Evolutionary conservation across 2,329 filamentous ascomycete species (phyloP).

Genomic region (Daldinia sp.): DNA sequence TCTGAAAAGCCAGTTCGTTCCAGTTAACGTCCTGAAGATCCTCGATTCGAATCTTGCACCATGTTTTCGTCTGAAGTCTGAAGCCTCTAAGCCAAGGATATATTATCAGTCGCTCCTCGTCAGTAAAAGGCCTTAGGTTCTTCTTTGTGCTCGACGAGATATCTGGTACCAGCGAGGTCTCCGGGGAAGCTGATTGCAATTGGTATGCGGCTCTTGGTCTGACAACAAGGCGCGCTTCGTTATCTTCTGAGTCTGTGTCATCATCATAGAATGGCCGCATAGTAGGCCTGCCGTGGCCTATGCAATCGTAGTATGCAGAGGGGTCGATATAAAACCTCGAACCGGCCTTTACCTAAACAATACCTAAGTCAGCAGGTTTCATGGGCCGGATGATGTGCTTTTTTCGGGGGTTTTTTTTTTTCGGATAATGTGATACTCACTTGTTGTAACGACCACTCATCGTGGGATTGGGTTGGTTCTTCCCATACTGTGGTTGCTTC

Average conservation of each 20-base stretch:
- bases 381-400: too few species aligned
- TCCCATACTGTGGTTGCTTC: constrained; percentile 43
- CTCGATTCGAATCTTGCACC: constrained; percentile 42
- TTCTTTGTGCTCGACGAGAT: constrained; percentile 35
- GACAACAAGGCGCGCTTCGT: neutral
- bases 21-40: constrained; percentile 45
- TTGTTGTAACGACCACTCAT: neutral
- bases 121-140: constrained; percentile 42
- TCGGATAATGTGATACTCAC: neutral
- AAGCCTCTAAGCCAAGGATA: constrained; percentile 51
- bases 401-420: too few species aligned
- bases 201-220: neutral
- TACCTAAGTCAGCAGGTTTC: neutral
- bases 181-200: neutral
- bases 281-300: constrained; percentile 44
- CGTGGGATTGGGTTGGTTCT: rapidly evolving
- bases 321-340: constrained; percentile 49
- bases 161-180: neutral
- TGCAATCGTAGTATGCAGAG: constrained; percentile 48
- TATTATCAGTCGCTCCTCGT: constrained; percentile 48
- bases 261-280: constrained; percentile 35
- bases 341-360: constrained; percentile 15
- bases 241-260: neutral
- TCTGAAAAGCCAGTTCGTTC: constrained; percentile 50
- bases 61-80: constrained; percentile 50